Percentiles rank a stretch among this genome's conserved stretches.
These are phyloP conservation scores for Wickerhamiella lipophila DNA, from an alignment of 805 yeast species.

Conservation along the genomic window DNA sequence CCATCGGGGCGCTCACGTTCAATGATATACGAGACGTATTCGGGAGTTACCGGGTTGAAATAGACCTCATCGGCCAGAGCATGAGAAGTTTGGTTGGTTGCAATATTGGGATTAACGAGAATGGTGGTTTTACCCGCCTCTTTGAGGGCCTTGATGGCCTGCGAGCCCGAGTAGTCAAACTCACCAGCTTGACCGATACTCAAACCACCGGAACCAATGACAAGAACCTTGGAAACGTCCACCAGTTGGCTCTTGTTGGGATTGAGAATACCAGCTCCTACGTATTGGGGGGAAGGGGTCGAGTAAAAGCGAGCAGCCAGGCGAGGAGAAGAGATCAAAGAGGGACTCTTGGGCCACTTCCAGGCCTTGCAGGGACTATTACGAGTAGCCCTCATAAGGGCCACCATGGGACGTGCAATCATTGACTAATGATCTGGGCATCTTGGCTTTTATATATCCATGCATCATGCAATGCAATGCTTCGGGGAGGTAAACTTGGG, in stretches of 20 bases:
- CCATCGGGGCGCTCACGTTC: slow-evolving; percentile 97
- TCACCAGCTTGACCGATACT: slow-evolving; percentile 98
- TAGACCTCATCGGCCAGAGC: slow-evolving; percentile 91
- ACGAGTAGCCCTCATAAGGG: slow-evolving; percentile 18
- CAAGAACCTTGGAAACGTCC: slow-evolving; percentile 74
- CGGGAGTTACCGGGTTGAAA: slow-evolving; percentile 93
- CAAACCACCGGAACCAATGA: slow-evolving; percentile 94
- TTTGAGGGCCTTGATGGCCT: slow-evolving; percentile 88
- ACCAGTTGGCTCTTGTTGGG: slow-evolving; percentile 37
- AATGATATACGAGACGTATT: slow-evolving; percentile 86
- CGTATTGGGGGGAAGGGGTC: slow-evolving; percentile 20
- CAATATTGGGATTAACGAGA: slow-evolving; percentile 88
- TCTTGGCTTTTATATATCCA: not conserved
- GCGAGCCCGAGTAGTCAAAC: slow-evolving; percentile 90
- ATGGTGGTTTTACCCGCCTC: slow-evolving; percentile 81
- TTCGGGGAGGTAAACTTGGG: not conserved
- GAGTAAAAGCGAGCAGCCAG: not conserved
- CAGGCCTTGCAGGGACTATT: slow-evolving; percentile 18
- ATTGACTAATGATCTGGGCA: slow-evolving; percentile 4
- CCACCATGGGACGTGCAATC: slow-evolving; percentile 16
- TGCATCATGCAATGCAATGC: slow-evolving; percentile 1
- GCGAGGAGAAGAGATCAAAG: not conserved
- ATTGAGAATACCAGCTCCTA: slow-evolving; percentile 31
- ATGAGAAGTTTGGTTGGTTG: slow-evolving; percentile 93
- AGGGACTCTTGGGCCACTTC: slow-evolving; percentile 8